Evolutionary conservation across 192 early-diverging fungal genomes (phyloP), one percentile per base, ranked within the genome.

Genomic region (Backusella australiensis): DNA sequence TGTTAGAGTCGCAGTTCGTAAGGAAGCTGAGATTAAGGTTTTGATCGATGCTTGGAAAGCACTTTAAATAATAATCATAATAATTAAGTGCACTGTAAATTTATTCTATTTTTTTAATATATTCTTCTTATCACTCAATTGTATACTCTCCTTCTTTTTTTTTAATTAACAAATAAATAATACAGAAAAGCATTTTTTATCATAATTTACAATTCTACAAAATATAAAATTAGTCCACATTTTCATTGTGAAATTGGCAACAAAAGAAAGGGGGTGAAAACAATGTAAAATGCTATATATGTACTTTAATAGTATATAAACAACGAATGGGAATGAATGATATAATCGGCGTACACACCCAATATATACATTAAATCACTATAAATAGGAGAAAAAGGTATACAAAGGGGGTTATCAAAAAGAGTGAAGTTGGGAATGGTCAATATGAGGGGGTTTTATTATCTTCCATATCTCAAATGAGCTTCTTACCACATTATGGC

Each of bases 1-100:
- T 88, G 87, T 96, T 34, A 88, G 95, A 44, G 84, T 94, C 38
- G 94, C 92, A 34, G 93, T 94, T 19, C 87, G 94, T n/a, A 84
- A 91, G 73, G 89, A 90, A 56, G 77, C 83, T 72, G 85, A 93
- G 85, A 86, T 93, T 11, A 87, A 89, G 74, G 82, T 93, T 56
- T 82, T 96, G 75, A 71, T 95, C n/a, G 67, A 78, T 2, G 94
- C 95, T 11, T 94, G 92, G 93, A 82, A 87, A 69, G 12, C 79
- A 2, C 72, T 90, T 29, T 81, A 44, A 44, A 44, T 15, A 44
- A 44, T 15, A 44, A 44, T 39, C 38, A 9, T 39, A 44, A 44
- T 17, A 44, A 44, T 44, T 44, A 70, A 59, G 23, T 39, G 21
- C 6, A 63, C 26, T 74, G 21, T 23, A 65, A 59, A 59, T 59